Base-by-base conservation (phyloP, 108 stramenopile species). In the Discostella pseudostelligera region DNA sequence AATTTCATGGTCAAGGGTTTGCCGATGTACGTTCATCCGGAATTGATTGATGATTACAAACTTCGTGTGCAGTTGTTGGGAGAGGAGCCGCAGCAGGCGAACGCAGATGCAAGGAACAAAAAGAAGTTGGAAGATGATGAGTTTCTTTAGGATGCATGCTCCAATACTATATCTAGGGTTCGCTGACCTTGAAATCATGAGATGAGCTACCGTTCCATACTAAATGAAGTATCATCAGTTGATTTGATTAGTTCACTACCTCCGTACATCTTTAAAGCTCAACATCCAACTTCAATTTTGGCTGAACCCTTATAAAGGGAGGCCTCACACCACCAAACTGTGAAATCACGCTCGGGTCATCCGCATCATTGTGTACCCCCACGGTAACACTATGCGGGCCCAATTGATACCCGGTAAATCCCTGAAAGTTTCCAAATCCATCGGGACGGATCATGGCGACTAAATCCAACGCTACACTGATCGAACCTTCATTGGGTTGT, bases 311-410 rank as follows among this genome's bases (percentile, higher is more conserved):
- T 39, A 94, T 71, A 42, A 94, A 80, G 4, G 93, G 93, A 44
- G 93, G 93, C 58, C 93, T 74, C 4, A 88, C 86, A 17, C 93
- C 93, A 22, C 90, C 93, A 70, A 94, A 89, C 22, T 86, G 81
- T 24, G 85, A 65, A 78, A 94, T 87, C 12, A 84, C 76, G 64
- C 84, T 78, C 29, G 93, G 93, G 78, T 89, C 88, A 55, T 94
- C 93, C 14, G 93, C 93, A 81, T 94, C 93, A 59, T 94, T 94
- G 72, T 86, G 84, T 36, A 91, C 77, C 16, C 93, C 93, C 56
- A 91, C 84, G 11, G 86, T 94, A 44, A 91, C 65, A 61, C 82
- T 84, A 62, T 92, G 89, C 40, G 87, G 87, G 5, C 86, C 88
- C 50, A 87, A 49, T 50, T 89, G 81, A 42, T 91, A 94, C 24